These are phyloP conservation scores for Curvularia verruculosa DNA, from an alignment of 2,329 filamentous ascomycete genomes.

Conservation along the genomic window DNA sequence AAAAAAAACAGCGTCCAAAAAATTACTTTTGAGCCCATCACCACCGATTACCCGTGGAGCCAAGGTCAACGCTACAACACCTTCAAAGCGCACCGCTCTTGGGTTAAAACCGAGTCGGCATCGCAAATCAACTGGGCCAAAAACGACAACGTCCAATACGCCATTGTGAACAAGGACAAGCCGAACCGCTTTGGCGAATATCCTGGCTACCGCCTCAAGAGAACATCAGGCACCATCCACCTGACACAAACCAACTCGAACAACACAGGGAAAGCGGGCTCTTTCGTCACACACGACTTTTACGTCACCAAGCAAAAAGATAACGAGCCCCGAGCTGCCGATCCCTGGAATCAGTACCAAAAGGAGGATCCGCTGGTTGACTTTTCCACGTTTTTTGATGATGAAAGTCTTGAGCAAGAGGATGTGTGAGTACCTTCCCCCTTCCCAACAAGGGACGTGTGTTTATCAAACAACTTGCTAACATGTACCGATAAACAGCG, in stretches of 20 bases:
- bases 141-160: slow-evolving; percentile 56
- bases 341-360: slow-evolving; percentile 56
- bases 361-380: slow-evolving; percentile 57
- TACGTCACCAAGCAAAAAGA: slow-evolving; percentile 60
- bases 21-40: slow-evolving; percentile 49
- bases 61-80: slow-evolving; percentile 56
- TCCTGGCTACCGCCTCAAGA: slow-evolving; percentile 59
- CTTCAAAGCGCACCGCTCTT: slow-evolving; percentile 57
- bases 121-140: slow-evolving; percentile 54
- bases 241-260: slow-evolving; percentile 59
- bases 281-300: slow-evolving; percentile 60
- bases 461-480: no score
- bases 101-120: slow-evolving; percentile 48
- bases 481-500: slow-evolving; percentile 30
- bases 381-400: slow-evolving; percentile 59
- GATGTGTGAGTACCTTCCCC: slow-evolving; percentile 35
- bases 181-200: slow-evolving; percentile 59
- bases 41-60: slow-evolving; percentile 59
- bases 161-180: slow-evolving; percentile 59
- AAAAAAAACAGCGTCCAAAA: slow-evolving; percentile 45
- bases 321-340: slow-evolving; percentile 54
- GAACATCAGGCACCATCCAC: slow-evolving; percentile 42
- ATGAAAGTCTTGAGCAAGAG: slow-evolving; percentile 51
- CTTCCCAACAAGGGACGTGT: neutral
- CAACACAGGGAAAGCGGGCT: slow-evolving; percentile 53